Base-by-base conservation (phyloP, 2,329 filamentous ascomycete genomes). In the Gnomoniopsis sp. region DNA sequence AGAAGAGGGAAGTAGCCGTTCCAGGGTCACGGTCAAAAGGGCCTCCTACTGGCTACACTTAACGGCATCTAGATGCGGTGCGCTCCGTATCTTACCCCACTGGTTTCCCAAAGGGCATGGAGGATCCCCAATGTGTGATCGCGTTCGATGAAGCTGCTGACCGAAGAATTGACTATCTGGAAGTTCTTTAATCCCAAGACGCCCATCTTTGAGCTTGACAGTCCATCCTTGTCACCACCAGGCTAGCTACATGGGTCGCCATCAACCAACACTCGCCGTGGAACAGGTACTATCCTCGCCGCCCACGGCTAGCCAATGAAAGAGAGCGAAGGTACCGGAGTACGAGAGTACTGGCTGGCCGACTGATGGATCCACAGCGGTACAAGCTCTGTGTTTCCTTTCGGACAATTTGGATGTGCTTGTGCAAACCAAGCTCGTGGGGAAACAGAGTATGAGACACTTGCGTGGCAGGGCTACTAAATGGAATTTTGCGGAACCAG, bases 391-490 rank as follows among this genome's bases (percentile, higher is more conserved):
- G 70, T 75, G 69, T 71, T 66, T 69, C 68, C 69, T 69, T 65
- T 71, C 71, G 69, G 71, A 68, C 66, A 71, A 67, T 72, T 72
- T 71, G 66, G 65, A 72, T 47, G 70, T 72, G 67, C 66, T 73
- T 75, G 75, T 75, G 73, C 72, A 59, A 70, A 63, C 65, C 65
- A 67, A 65, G 69, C 69, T 71, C 69, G 69, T 72, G 70, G 69
- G 69, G 69, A 67, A 73, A 68, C 66, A 72, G 69, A 68, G 66
- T 64, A 64, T 62, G 62, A 64, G 69, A 66, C 71, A 70, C 71
- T 75, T 41, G 57, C 57, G 49, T 57, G 71, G 73, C 71, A 73
- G 69, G 71, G 75, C 71, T 70, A 72, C 33, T 41, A 19, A 44
- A 22, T 17, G 53, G 8, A 12, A 68, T 64, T 70, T 66, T 65